Base-by-base conservation (phyloP, 345 rosid genomes). In the Raphanus sativus region DNA sequence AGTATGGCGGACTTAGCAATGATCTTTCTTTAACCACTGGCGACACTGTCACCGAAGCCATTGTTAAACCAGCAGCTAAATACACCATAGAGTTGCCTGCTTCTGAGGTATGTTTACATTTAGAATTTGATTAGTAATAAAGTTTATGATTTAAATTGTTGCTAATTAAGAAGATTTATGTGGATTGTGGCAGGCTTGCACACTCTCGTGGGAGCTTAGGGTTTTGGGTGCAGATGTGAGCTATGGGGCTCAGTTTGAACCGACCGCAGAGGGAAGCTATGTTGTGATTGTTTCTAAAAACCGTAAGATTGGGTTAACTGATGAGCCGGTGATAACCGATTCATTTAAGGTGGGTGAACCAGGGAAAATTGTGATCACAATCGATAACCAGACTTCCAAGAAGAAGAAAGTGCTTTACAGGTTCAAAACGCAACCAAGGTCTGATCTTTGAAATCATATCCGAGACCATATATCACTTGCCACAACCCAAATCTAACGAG, bases 331-430 rank as follows among this genome's bases (percentile, higher is more conserved):
- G 62, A 77, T 92, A 75, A 64, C 77, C 6, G 85, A 83, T 76
- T 74, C 83, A 70, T 95, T 88, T 86, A 92, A 89, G 76, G 86
- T 83, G 38, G 77, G 83, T 4, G 97, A 89, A 81, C 78, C 90
- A 1, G 99, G 98, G 0, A 91, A 88, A 77, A 71, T 92, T 33
- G 86, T 92, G 76, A 85, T 91, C 73, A 87, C 90, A 50, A 54
- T 92, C 21, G 91, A 95, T 79, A 95, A 91, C 83, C 87, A 81
- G 55, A 84, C 86, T 70, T 81, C 94, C 59, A 92, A 86, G 88
- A 94, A 91, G 92, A 92, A 90, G 92, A 90, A 87, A 83, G 85
- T 94, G 63, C 86, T 94, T 12, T 92, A 89, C 86, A 86, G 98
- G 90, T 90, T 86, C 88, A 94, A 87, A 84, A 84, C 85, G 79